These are phyloP conservation scores for Dalbergia oliveri DNA, from an alignment of 306 rosid species.

Conservation along the genomic window DNA sequence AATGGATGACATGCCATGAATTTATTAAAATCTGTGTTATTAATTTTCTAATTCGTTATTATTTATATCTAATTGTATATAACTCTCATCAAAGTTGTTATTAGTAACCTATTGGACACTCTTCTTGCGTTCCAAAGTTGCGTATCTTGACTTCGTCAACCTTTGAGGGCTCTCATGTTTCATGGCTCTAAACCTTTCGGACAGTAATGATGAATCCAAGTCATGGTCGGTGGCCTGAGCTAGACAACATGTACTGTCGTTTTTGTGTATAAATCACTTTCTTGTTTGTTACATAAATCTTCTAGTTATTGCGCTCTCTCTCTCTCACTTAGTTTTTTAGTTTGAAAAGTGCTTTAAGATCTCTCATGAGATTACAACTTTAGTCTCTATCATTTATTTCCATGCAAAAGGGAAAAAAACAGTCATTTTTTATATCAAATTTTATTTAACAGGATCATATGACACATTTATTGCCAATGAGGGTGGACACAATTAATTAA, in stretches of 20 bases:
- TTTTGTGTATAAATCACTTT: background rate
- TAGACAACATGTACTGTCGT: background rate
- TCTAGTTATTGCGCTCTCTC: background rate
- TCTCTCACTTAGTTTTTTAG: background rate
- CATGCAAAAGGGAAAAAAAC: background rate
- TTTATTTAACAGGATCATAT: no score
- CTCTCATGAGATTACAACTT: background rate
- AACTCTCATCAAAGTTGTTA: background rate
- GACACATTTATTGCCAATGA: no score
- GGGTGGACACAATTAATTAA: no score
- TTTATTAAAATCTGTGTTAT: background rate
- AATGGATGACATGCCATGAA: background rate
- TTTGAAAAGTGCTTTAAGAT: conserved; percentile 9
- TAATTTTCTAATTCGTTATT: background rate
- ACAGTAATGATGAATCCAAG: conserved; percentile 44
- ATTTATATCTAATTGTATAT: background rate
- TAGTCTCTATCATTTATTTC: background rate
- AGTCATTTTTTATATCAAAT: no score
- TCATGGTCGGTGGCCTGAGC: conserved; percentile 31
- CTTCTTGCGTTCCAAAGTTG: background rate
- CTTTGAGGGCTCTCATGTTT: background rate
- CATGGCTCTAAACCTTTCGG: conserved; percentile 32
- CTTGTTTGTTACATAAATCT: background rate
- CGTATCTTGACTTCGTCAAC: conserved; percentile 5
- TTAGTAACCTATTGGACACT: background rate